Base-by-base conservation (phyloP, 768 basidiomycete genomes). In the Mycena rosella region DNA sequence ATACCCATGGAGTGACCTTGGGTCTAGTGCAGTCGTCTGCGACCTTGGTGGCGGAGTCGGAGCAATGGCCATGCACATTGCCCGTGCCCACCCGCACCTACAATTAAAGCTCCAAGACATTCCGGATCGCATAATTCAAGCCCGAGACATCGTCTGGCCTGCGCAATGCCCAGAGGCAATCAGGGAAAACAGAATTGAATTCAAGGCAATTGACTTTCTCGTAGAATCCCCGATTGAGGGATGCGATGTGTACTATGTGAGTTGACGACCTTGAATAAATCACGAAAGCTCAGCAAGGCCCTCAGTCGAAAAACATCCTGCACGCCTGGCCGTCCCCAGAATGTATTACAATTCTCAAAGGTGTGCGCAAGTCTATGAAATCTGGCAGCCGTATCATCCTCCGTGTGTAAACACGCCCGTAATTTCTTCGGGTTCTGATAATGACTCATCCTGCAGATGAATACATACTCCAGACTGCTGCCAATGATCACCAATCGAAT, bases 241-340 rank as follows among this genome's bases (percentile, higher is more conserved):
- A 5, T 82, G 80, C 54, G 78, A 83, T 57, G 70, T 83, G 18
- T 84, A 85, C 72, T 83, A 81, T 71, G 83, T 84, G 71, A 70
- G 80, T 75, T n/a, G n/a, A n/a, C n/a, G n/a, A n/a, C n/a, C n/a
- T n/a, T n/a, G n/a, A n/a, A n/a, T n/a, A n/a, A n/a, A n/a, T n/a
- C n/a, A n/a, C n/a, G n/a, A n/a, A n/a, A n/a, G n/a, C n/a, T n/a
- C n/a, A n/a, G n/a, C n/a, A n/a, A n/a, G n/a, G n/a, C n/a, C n/a
- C n/a, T n/a, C 44, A 69, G 65, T 5, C 67, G 52, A 70, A 70
- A 47, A 70, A 70, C 32, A 63, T 70, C 15, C 42, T 70, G 42
- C 69, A 70, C 17, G 69, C 65, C 9, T 70, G 63, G 30, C 48
- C 59, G 34, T 26, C 18, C 2, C 11, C 55, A n/a, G 22, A 63